These are phyloP conservation scores for Tetrastigma voinierianum DNA, from an alignment of 164 flowering plant genomes.

Conservation along the genomic window DNA sequence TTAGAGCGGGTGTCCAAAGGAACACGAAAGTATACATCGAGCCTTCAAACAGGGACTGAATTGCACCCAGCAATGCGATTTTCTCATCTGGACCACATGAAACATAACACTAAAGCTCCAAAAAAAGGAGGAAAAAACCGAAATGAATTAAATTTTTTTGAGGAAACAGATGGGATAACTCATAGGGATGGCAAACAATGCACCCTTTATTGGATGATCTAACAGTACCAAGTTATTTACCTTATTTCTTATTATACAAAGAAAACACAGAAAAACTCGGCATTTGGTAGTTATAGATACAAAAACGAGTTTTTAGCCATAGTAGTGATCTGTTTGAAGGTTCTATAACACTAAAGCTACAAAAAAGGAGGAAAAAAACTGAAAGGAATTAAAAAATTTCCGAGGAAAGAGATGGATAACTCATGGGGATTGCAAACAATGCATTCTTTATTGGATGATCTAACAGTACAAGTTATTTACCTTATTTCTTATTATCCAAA, in stretches of 20 bases:
- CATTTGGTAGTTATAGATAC: too few relatives aligned
- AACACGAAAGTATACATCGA: constrained; percentile 99
- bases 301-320: too few relatives aligned
- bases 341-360: too few relatives aligned
- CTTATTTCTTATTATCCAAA: background rate
- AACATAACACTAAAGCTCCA: constrained; percentile 4
- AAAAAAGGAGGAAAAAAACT: background rate
- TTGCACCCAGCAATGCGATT: constrained; percentile 91
- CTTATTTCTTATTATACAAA: background rate
- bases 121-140: background rate
- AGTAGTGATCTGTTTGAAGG: too few relatives aligned
- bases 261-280: background rate
- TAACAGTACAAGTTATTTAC: background rate
- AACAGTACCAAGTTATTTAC: background rate
- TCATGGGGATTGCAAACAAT: background rate
- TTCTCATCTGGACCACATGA: constrained; percentile 69
- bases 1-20: constrained; percentile 97
- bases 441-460: background rate
- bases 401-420: background rate
- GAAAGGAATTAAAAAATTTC: background rate
- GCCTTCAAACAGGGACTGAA: constrained; percentile 96
- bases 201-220: background rate
- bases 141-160: background rate
- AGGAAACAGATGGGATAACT: background rate
- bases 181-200: background rate